Conservation (phyloP, 169 alveolate species). For the Plasmodium vivax region DNA sequence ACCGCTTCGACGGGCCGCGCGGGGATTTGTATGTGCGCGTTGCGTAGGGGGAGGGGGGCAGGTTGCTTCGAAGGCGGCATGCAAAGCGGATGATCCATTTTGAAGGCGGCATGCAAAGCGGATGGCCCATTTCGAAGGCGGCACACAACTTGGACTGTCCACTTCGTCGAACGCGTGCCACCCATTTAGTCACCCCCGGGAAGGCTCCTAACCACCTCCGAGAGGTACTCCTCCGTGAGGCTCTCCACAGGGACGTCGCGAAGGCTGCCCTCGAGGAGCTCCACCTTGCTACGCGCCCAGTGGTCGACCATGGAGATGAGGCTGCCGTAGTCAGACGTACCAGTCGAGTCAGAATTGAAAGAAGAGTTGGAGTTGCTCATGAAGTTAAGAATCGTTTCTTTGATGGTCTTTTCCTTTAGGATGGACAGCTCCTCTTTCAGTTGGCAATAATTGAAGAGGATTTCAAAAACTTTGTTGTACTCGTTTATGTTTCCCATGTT, state of each 20-base stretch:
- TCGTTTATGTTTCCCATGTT: conserved; percentile 51
- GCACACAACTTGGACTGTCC: not conserved
- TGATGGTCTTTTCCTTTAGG: conserved; percentile 27
- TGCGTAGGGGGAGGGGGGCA: not conserved
- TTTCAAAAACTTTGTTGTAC: conserved; percentile 68
- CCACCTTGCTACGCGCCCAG: conserved; percentile 9
- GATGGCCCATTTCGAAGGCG: not conserved
- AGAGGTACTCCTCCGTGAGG: conserved; percentile 30
- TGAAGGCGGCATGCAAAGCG: not conserved
- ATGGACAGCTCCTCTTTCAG: conserved; percentile 20
- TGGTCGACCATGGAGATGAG: conserved; percentile 14
- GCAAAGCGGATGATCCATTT: too few species aligned
- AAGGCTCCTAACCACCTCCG: not conserved
- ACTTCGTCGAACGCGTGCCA: too few species aligned
- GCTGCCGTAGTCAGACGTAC: conserved; percentile 10
- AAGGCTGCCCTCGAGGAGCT: not conserved
- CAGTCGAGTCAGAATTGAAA: conserved; percentile 37
- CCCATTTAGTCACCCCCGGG: not conserved
- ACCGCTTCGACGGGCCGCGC: conserved; percentile 10
- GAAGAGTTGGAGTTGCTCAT: conserved; percentile 39
- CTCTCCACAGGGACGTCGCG: conserved; percentile 22
- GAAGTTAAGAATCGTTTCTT: conserved; percentile 44
- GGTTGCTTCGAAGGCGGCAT: too few species aligned
- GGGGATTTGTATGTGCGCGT: conserved; percentile 24
- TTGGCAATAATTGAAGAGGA: conserved; percentile 42